Percentiles rank a stretch among this genome's conserved stretches.
Conservation (phyloP, 2,329 filamentous ascomycete genomes). For the Penicillium digitatum region DNA sequence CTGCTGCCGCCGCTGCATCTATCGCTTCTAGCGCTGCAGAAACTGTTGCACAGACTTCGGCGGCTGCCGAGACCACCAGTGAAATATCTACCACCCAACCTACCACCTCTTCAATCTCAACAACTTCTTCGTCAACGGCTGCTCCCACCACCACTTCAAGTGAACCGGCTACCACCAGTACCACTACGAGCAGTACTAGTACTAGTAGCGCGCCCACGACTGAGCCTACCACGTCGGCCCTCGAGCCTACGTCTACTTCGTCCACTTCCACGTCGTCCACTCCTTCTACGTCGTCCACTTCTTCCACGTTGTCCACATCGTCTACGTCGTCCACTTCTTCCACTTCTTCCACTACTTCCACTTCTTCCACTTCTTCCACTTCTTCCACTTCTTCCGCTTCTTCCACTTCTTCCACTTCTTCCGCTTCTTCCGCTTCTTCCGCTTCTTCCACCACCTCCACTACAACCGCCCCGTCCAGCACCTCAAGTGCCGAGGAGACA, state of each 20-base stretch:
- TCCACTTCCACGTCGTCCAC: not conserved
- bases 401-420: not conserved
- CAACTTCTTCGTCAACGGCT: not conserved
- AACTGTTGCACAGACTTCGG: not conserved
- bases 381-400: slow-evolving; percentile 9
- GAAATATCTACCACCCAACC: not conserved
- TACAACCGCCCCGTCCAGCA: slow-evolving; percentile 9
- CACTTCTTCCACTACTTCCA: not conserved
- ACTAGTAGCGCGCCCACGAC: slow-evolving; percentile 16
- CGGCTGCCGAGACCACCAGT: not conserved
- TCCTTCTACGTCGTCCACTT: not conserved
- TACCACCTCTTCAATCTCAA: not conserved
- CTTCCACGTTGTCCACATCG: slow-evolving; percentile 9
- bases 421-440: slow-evolving; percentile 5
- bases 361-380: not conserved
- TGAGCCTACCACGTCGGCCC: slow-evolving; percentile 14
- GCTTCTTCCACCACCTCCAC: slow-evolving; percentile 13
- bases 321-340: not conserved
- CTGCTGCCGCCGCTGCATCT: not conserved
- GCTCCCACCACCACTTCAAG: not conserved
- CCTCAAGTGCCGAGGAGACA: slow-evolving; percentile 13
- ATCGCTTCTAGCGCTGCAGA: not conserved
- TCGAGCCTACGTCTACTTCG: slow-evolving; percentile 23
- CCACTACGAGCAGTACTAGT: slow-evolving; percentile 4
- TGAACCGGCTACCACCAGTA: slow-evolving; percentile 11